Percentiles rank a stretch among this genome's conserved stretches.
Conservation (phyloP, 2,329 filamentous ascomycete genomes). For the Exophiala calicioides region DNA sequence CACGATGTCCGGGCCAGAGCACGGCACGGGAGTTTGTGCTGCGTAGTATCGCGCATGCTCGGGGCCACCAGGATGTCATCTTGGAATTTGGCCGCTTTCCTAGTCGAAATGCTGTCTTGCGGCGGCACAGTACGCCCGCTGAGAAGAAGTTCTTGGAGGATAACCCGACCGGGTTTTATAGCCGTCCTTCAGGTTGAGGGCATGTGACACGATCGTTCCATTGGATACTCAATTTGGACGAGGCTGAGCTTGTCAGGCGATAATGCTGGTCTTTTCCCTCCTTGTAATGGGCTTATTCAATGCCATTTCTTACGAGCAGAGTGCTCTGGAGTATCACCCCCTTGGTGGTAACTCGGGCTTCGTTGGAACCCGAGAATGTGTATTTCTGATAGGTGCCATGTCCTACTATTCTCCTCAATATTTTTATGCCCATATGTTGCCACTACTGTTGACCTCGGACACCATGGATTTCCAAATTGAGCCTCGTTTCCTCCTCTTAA, state of each 20-base stretch:
- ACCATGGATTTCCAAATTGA: background rate
- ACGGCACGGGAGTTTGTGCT: constrained; percentile 24
- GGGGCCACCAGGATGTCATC: constrained; percentile 29
- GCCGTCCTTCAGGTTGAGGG: background rate
- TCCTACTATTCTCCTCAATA: too few relatives aligned
- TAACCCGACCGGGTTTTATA: constrained; percentile 19
- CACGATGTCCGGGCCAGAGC: constrained; percentile 21
- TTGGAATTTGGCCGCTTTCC: constrained; percentile 33
- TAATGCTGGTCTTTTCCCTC: too few relatives aligned
- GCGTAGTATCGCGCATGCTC: constrained; percentile 24
- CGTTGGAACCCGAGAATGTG: too few relatives aligned
- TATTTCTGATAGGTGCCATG: too few relatives aligned
- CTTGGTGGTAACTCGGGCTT: too few relatives aligned
- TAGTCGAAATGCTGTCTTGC: constrained; percentile 32
- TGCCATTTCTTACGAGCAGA: too few relatives aligned
- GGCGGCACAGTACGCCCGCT: constrained; percentile 23
- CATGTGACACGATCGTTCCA: background rate
- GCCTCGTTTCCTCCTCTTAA: background rate
- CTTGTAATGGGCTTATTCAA: too few relatives aligned
- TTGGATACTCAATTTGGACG: background rate
- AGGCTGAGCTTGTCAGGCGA: too few relatives aligned
- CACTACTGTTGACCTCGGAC: too few relatives aligned
- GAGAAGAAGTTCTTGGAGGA: constrained; percentile 23
- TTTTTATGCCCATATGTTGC: too few relatives aligned
- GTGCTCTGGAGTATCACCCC: too few relatives aligned